Evolutionary conservation across 495 filamentous ascomycete species (phyloP).

Genomic region (Bryoglossum gracile): DNA sequence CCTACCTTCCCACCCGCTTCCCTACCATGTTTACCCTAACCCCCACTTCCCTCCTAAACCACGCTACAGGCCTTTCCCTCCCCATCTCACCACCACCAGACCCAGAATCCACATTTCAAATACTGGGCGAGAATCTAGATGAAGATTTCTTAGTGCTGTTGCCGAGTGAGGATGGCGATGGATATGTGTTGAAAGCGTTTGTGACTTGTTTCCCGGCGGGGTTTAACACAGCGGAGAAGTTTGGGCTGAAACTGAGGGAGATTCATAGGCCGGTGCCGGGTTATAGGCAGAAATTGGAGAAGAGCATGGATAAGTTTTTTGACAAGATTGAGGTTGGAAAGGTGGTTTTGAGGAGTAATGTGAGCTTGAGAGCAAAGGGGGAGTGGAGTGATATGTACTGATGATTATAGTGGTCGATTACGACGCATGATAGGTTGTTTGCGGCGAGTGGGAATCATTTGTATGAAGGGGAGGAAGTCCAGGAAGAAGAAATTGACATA

Average conservation of each 20-base stretch:
- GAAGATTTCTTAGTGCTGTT: conserved; percentile 72
- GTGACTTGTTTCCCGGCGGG: conserved; percentile 66
- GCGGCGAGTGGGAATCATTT: conserved; percentile 43
- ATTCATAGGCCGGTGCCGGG: conserved; percentile 67
- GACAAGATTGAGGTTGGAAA: conserved; percentile 45
- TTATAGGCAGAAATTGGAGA: conserved; percentile 61
- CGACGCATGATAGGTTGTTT: conserved; percentile 49
- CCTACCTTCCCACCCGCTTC: conserved; percentile 59
- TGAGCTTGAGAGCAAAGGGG: conserved; percentile 20
- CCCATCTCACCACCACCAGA: conserved; percentile 31
- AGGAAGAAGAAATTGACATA: conserved; percentile 28
- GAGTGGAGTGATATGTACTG: not conserved
- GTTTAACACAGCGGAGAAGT: conserved; percentile 58
- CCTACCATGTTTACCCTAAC: conserved; percentile 51
- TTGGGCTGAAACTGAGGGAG: conserved; percentile 51
- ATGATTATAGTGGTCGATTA: conserved; percentile 47
- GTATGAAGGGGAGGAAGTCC: conserved; percentile 34
- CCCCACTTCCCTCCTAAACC: conserved; percentile 34
- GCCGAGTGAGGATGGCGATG: conserved; percentile 39
- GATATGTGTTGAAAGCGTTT: conserved; percentile 62
- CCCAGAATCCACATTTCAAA: conserved; percentile 30
- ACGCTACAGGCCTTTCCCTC: conserved; percentile 35
- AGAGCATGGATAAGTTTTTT: conserved; percentile 76
- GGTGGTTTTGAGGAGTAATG: conserved; percentile 48
- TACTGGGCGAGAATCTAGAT: conserved; percentile 55